These are phyloP conservation scores for Hypoxylon rubiginosum DNA, from an alignment of 2,329 filamentous ascomycete genomes.

Conservation along the genomic window DNA sequence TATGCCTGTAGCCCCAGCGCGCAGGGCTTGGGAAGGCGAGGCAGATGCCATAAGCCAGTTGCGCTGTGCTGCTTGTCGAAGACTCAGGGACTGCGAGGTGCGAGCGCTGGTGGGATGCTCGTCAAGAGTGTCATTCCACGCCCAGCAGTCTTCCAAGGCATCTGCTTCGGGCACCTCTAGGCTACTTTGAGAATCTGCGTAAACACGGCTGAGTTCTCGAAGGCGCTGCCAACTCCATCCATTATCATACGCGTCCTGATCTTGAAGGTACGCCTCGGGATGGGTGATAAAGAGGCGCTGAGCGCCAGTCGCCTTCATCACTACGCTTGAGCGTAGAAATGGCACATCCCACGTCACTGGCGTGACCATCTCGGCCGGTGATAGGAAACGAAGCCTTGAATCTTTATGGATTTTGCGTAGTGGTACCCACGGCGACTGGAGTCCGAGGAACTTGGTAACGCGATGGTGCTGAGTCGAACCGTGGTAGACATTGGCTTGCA, in stretches of 20 bases:
- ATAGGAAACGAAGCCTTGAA: constrained; percentile 77
- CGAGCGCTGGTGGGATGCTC: constrained; percentile 61
- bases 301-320: constrained; percentile 76
- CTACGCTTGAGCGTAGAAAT: constrained; percentile 77
- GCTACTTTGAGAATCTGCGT: constrained; percentile 61
- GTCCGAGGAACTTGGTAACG: constrained; percentile 66
- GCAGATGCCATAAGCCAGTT: constrained; percentile 56
- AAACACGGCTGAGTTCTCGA: constrained; percentile 71
- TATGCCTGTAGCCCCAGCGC: constrained; percentile 44
- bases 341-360: constrained; percentile 78
- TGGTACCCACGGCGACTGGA: constrained; percentile 79
- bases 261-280: constrained; percentile 79
- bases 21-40: constrained; percentile 56
- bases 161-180: constrained; percentile 71
- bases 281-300: constrained; percentile 82
- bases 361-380: constrained; percentile 79
- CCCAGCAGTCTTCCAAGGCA: constrained; percentile 75
- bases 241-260: constrained; percentile 63
- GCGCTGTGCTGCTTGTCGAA: constrained; percentile 58
- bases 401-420: constrained; percentile 82
- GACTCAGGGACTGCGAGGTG: constrained; percentile 57
- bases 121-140: constrained; percentile 75
- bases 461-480: constrained; percentile 53
- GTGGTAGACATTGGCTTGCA: constrained; percentile 51
- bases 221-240: constrained; percentile 80